These are phyloP conservation scores for Amylocarpus encephaloides DNA, from an alignment of 2,329 filamentous ascomycete species.

Conservation along the genomic window DNA sequence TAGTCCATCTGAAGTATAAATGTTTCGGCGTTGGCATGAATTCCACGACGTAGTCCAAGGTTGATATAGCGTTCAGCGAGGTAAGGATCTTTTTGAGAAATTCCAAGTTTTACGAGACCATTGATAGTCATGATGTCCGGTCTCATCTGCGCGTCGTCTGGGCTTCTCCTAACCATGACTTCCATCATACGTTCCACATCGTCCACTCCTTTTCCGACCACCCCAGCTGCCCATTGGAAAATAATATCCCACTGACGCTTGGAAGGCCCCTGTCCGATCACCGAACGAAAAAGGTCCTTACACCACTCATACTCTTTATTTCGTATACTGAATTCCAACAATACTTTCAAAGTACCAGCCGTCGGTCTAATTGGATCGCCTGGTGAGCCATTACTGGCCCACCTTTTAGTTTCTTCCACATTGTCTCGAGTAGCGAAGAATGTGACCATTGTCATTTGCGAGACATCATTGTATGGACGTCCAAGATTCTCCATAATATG, in stretches of 20 bases:
- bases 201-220: slow-evolving; percentile 61
- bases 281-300: slow-evolving; percentile 47
- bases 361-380: slow-evolving; percentile 21
- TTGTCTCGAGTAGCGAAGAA: slow-evolving; percentile 57
- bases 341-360: slow-evolving; percentile 42
- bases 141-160: slow-evolving; percentile 39
- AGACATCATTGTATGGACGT: slow-evolving; percentile 37
- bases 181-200: slow-evolving; percentile 68
- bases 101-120: slow-evolving; percentile 64
- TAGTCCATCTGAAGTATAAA: slow-evolving; percentile 71
- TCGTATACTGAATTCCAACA: slow-evolving; percentile 56
- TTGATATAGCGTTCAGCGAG: slow-evolving; percentile 67
- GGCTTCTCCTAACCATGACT: slow-evolving; percentile 50
- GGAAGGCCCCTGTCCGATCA: slow-evolving; percentile 36
- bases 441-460: slow-evolving; percentile 50
- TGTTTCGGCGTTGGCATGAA: slow-evolving; percentile 63
- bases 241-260: slow-evolving; percentile 65
- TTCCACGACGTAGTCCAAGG: slow-evolving; percentile 57
- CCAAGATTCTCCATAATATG: slow-evolving; percentile 44
- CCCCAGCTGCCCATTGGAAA: slow-evolving; percentile 68
- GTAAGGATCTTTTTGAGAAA: slow-evolving; percentile 61
- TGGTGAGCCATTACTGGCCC: slow-evolving; percentile 51
- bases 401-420: slow-evolving; percentile 55
- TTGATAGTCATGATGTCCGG: slow-evolving; percentile 73
- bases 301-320: slow-evolving; percentile 58